Conservation (phyloP, 2,329 filamentous ascomycete species). For the Epicoccum sorghinum region DNA sequence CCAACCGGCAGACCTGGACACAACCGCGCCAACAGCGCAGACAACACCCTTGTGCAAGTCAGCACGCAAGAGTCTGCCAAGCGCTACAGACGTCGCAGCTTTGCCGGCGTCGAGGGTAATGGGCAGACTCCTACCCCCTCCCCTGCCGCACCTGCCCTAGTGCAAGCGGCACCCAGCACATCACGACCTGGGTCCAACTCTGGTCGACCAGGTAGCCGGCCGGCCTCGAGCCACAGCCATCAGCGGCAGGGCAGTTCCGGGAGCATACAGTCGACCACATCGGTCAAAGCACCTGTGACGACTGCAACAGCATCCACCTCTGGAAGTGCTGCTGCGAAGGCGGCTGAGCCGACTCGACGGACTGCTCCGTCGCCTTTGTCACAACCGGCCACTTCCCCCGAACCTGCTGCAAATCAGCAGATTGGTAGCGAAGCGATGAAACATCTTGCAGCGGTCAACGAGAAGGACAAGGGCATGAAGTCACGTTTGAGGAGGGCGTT, state of each 20-base stretch:
- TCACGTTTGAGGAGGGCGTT: constrained; percentile 88
- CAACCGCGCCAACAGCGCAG: constrained; percentile 66
- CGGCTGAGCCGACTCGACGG: constrained; percentile 51
- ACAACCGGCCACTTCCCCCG: constrained; percentile 48
- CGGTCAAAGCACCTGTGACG: constrained; percentile 27
- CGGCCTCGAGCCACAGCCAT: constrained; percentile 44
- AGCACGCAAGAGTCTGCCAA: constrained; percentile 70
- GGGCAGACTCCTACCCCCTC: constrained; percentile 24
- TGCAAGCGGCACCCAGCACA: constrained; percentile 24
- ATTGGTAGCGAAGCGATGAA: constrained; percentile 74
- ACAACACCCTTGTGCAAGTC: constrained; percentile 70
- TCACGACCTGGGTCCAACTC: constrained; percentile 38
- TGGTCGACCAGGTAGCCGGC: constrained; percentile 36
- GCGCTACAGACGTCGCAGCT: constrained; percentile 80
- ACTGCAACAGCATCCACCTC: constrained; percentile 21
- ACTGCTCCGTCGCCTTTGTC: constrained; percentile 56
- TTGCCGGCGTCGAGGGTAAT: constrained; percentile 67
- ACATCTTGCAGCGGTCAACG: constrained; percentile 84
- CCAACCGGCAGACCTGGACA: constrained; percentile 51
- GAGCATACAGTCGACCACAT: constrained; percentile 44
- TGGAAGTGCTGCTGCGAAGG: constrained; percentile 26
- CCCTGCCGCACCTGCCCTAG: constrained; percentile 19
- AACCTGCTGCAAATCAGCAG: constrained; percentile 30
- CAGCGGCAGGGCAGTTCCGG: constrained; percentile 48
- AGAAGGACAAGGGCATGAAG: constrained; percentile 85